Conservation (phyloP, 805 yeast species). For the Debaryomyces tyrocola region DNA sequence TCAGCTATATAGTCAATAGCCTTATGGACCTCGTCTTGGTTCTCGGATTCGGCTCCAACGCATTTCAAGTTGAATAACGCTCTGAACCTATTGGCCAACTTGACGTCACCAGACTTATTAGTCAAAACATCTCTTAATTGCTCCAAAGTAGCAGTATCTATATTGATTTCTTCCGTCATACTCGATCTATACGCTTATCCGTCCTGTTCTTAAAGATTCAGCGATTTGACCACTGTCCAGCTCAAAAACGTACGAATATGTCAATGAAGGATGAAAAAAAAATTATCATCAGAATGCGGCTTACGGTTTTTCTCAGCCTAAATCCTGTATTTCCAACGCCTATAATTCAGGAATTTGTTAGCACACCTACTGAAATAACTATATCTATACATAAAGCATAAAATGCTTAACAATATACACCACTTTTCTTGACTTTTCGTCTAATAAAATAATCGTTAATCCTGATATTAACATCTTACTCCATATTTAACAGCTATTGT, state of each 20-base stretch:
- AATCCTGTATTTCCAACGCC: too few relatives aligned
- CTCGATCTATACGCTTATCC: not conserved
- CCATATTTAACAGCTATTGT: too few relatives aligned
- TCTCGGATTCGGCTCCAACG: conserved; percentile 70
- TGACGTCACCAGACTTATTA: conserved; percentile 65
- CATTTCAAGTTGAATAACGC: conserved; percentile 90
- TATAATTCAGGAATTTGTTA: too few relatives aligned
- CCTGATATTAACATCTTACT: too few relatives aligned
- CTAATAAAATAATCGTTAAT: too few relatives aligned
- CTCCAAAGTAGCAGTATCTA: conserved; percentile 51
- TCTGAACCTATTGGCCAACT: conserved; percentile 85
- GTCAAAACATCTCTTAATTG: conserved; percentile 69
- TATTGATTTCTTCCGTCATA: conserved; percentile 37
- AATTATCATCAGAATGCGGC: not conserved
- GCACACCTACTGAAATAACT: too few relatives aligned
- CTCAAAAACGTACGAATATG: too few relatives aligned
- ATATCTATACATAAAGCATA: too few relatives aligned
- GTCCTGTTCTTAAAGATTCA: not conserved
- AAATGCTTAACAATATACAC: too few relatives aligned
- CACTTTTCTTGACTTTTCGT: too few relatives aligned
- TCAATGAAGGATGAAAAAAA: not conserved
- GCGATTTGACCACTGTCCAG: not conserved
- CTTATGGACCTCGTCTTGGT: conserved; percentile 52
- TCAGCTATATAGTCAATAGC: conserved; percentile 85
- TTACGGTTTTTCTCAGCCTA: not conserved